Base-by-base conservation (phyloP, 371 early-diverging fungal species). In the Rhizopus sp. region DNA sequence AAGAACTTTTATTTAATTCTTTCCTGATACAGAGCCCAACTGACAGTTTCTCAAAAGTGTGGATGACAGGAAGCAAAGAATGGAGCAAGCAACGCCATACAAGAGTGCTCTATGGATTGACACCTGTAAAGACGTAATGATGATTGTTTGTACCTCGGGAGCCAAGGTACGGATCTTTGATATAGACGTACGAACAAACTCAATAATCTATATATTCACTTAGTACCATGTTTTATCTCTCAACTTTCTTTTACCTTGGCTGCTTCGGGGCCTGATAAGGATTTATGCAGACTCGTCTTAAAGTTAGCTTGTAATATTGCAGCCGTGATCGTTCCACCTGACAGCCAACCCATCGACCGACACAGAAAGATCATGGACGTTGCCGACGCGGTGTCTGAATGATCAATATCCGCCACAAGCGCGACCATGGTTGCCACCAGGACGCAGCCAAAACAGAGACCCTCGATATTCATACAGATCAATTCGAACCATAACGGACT, bases 361-460 rank as follows among this genome's bases (percentile, higher is more conserved):
- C 69, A 81, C 13, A 81, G 47, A 53, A 73, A 81, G 7, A 77
- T 69, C 70, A 81, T 72, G 40, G 77, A 76, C 8, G 81, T 72
- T 4, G 74, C 72, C 1, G 75, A 70, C 1, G 78, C 78, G 3
- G 67, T 65, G 32, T 81, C 78, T 52, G 55, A 23, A 33, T 56
- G 72, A 4, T 55, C n/a, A 30, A 81, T 64, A 41, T 72, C 68
- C 0, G 72, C 75, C 1, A 81, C 73, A 44, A 81, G 64, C 9
- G 81, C 74, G 5, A 81, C 68, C 68, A 81, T 69, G 15, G 73
- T 77, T 9, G 73, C 69, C 2, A 78, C 78, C 47, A 77, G 49
- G 0, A 75, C 64, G 5, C 67, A 41, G 13, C 78, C 81, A 58
- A 75, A 69, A 5, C 64, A 58, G 40, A 70, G 74, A 4, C 81